Conservation (phyloP, 768 basidiomycete species). For the Pholiota molesta region DNA sequence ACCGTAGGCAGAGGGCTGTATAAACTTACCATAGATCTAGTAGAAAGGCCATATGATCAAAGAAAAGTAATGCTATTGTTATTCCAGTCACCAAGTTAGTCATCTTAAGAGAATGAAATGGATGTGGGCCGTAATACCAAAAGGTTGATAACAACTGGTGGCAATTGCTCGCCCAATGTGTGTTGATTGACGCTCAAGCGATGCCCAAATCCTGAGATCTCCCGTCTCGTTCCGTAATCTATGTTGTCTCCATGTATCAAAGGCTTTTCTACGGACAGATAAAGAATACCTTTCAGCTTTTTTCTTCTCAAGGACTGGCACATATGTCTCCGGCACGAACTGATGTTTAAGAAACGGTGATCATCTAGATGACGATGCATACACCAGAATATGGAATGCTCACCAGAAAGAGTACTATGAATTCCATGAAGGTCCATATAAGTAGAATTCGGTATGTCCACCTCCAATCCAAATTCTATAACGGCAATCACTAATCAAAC, state of each 20-base stretch:
- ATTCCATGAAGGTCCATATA: constrained; percentile 68
- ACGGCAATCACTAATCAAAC: background rate
- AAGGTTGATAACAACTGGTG: background rate
- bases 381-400: constrained; percentile 17
- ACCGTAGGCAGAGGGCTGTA: constrained; percentile 37
- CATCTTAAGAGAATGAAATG: constrained; percentile 28
- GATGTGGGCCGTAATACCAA: constrained; percentile 22
- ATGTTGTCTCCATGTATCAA: background rate
- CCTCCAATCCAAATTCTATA: constrained; percentile 61
- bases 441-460: constrained; percentile 78
- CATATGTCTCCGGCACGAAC: constrained; percentile 76
- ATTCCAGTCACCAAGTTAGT: constrained; percentile 12
- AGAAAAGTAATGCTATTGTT: background rate
- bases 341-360: constrained; percentile 23
- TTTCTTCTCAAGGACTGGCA: constrained; percentile 56
- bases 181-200: constrained; percentile 53
- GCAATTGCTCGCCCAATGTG: constrained; percentile 39
- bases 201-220: constrained; percentile 56
- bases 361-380: background rate
- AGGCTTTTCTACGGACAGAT: background rate
- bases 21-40: constrained; percentile 59
- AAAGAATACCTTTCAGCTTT: constrained; percentile 54
- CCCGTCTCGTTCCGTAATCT: constrained; percentile 61
- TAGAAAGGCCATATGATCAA: constrained; percentile 6
- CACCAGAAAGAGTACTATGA: constrained; percentile 54